Base-by-base conservation (phyloP, 257 asterid genomes). In the Solanum stenotomum region DNA sequence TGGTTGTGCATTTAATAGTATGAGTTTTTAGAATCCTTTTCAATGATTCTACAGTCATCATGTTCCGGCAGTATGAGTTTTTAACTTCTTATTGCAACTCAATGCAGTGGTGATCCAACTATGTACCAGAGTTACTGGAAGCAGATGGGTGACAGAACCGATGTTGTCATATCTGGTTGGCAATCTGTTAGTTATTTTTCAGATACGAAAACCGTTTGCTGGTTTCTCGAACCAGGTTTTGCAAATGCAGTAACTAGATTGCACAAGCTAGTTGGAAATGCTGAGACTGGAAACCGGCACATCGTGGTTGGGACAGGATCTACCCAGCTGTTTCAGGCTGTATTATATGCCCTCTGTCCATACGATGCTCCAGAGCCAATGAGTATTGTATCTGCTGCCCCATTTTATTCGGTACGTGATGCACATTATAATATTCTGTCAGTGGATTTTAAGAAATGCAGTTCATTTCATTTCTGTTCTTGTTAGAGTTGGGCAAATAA, bases 261-360 rank as follows among this genome's bases (percentile, higher is more conserved):
- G 88, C 99, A 97, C 91, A 92, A 94, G 37, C 78, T 93, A 83
- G 99, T 97, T 0, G 95, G 99, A 31, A 97, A 97, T 76, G 98
- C 98, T 14, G 90, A 86, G 27, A 96, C 98, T 4, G 98, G 93
- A 3, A 93, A 91, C 89, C 96, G 91, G 3, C 91, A 97, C 38
- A 93, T 97, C 23, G 99, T 97, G 70, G 99, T 96, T 7, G 99
- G 99, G 38, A 96, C 98, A 2, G 99, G 99, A 5, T 97, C 99
- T 20, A 91, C 99, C 0, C 99, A 97, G 92, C 98, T 97, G 40
- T 93, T 89, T 88, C 98, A 95, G 90, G 99, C 99, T 2, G 96
- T 91, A 68, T 90, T 97, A 6, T 97, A 96, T 70, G 99, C 99
- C 8, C 94, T 96, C 15, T 92, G 94, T 75, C 93, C 95, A 6